Base-by-base conservation (phyloP, 352 stramenopile species). In the Globisporangium mamillatum region DNA sequence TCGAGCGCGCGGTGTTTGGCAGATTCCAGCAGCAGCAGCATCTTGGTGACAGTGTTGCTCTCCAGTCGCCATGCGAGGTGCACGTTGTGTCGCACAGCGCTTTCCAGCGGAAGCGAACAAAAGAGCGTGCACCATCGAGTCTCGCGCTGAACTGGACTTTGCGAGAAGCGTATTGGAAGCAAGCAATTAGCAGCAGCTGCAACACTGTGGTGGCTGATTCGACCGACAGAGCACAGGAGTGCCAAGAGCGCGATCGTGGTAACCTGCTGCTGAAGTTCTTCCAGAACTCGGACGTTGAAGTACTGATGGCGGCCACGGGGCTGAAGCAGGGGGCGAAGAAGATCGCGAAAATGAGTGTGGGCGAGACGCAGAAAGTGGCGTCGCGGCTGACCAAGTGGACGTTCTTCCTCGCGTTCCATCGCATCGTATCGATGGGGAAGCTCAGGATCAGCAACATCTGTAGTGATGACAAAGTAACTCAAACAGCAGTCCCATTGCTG, bases 281-380 rank as follows among this genome's bases (percentile, higher is more conserved):
- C 36, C 58, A 65, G 9, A 72, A 56, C 10, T 65, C 68, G 8
- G 78, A 88, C 18, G 64, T 88, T 4, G 85, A 93, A 53, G 80
- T 87, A 50, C 61, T 92, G 1, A 79, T 82, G 69, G 82, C 72
- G 14, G 82, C 81, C 3, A 88, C 75, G 6, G 83, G 83, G 12
- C 80, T 90, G 52, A 89, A 87, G n/a, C 80, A 93, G 59, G 85
- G 85, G 18, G 83, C 85, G 36, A 90, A 92, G 75, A 92, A 91
- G 34, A 67, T 78, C 1, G 75, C 72, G 5, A 80, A 84, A 52
- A 84, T 93, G 78, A 70, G 81, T 65, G 41, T 20, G 16, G 44
- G 41, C 34, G 70, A 73, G 22, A 81, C 85, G 71, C 75, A 86
- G 50, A 76, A 69, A 64, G 81, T 92, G 53, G 71, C 83, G 18